Base-by-base conservation (phyloP, 768 basidiomycete genomes). In the Suillus plorans region DNA sequence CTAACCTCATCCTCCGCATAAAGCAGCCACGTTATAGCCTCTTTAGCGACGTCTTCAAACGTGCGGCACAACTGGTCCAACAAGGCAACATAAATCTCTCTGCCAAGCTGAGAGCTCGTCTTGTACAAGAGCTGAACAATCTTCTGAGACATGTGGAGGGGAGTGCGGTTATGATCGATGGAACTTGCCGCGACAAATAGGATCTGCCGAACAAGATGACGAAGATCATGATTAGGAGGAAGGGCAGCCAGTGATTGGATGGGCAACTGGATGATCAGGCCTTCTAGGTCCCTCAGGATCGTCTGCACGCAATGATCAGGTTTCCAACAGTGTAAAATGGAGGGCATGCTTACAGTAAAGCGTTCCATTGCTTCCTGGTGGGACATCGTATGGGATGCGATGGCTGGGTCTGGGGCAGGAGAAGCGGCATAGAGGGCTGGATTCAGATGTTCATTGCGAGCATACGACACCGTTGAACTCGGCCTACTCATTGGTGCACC, bases 51-150 rank as follows among this genome's bases (percentile, higher is more conserved):
- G 68, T 97, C 94, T 69, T 93, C 89, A 67, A 95, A 96, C 18
- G 88, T 81, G 66, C 89, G 88, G 74, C 97, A 99, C 49, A 99
- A 80, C 67, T 94, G 90, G 64, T 95, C 91, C 16, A 99, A 80
- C 53, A 99, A 80, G 52, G 89, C 86, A 45, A 95, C 95, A 74
- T 95, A 99, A 12, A 97, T 90, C 74, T 99, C 96, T 61, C 97
- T 86, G 0, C 92, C 95, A 63, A 99, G 83, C 68, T 92, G 89
- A 3, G 87, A 87, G 5, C 85, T 83, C 1, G 92, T 92, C 81
- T 96, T 96, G 82, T 95, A 99, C 64, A 99, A 78, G 41, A 95
- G 82, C 74, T 97, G 96, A 5, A 99, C 97, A 63, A 97, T 91
- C 79, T 97, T 97, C 78, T 99, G 97, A 1, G 97, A 95, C 81